Conservation (phyloP, 352 stramenopile species). For the Globisporangium emineosum region DNA sequence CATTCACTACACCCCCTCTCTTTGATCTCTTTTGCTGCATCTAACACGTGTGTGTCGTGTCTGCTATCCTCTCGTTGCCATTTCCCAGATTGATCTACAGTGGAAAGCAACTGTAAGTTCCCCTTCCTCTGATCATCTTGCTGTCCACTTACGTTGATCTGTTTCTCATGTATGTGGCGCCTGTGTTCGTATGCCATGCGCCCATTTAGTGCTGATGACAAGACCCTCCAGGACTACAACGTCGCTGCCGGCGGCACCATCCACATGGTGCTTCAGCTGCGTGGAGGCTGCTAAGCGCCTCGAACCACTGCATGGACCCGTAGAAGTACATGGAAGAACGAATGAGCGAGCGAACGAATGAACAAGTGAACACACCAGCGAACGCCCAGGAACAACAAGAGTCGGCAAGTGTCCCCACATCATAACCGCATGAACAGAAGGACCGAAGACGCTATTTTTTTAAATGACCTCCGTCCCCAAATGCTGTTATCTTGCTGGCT, state of each 20-base stretch:
- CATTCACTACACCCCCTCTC: background rate
- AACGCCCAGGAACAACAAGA: background rate
- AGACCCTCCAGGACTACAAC: conserved; percentile 96
- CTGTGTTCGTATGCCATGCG: conserved; percentile 5
- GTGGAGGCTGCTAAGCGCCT: conserved; percentile 77
- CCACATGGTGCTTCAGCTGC: conserved; percentile 99
- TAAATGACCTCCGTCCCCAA: background rate
- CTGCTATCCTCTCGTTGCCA: background rate
- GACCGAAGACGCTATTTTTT: conserved; percentile 8
- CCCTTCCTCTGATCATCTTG: background rate
- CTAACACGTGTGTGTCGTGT: conserved; percentile 20
- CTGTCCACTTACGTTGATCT: background rate
- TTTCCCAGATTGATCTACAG: conserved; percentile 94
- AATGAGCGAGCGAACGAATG: background rate
- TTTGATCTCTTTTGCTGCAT: background rate
- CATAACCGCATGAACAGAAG: conserved; percentile 4
- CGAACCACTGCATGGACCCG: conserved; percentile 2
- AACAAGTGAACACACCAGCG: background rate
- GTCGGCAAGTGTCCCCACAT: background rate
- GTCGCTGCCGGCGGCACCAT: conserved; percentile 96
- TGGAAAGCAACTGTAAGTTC: conserved; percentile 91
- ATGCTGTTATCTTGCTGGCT: background rate
- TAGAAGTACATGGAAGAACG: conserved; percentile 11
- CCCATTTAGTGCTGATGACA: conserved; percentile 86
- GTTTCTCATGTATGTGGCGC: conserved; percentile 8